Evolutionary conservation across 1,284 basidiomycete genomes (phyloP), one percentile per base, ranked within the genome.

Genomic region (Rhodotorula sp.): DNA sequence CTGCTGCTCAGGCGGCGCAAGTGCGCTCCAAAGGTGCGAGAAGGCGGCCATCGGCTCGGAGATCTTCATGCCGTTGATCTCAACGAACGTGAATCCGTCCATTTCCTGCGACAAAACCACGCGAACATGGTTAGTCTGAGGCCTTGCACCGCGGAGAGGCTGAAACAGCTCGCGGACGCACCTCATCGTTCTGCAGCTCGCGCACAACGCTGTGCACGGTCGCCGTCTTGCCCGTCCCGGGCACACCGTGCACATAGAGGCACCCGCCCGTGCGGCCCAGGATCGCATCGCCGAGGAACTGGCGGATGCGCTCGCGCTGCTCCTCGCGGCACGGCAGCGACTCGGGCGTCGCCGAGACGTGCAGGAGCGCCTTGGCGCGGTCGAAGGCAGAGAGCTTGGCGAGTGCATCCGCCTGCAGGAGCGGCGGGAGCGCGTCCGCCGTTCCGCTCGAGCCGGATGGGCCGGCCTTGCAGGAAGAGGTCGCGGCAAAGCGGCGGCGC

Each of bases 161-260:
- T n/a, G 56, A 37, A 29, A 36, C 21, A 4, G 32, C 36, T 5
- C 13, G 9, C 7, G 17, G 15, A 83, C 87, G 39, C 75, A 92
- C 92, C 72, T 88, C 89, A 66, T 88, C 85, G 79, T 88, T 86
- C 80, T 92, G 93, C 25, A 97, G 85, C 80, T 95, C 91, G 56
- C 91, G 87, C 53, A 97, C 87, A 25, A 96, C 90, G 1, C 91
- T 91, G 78, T 96, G 93, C 0, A 99, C 94, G 0, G 97, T 99
- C 0, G 97, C 97, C 5, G 97, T 99, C 84, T 99, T 99, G 5
- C 97, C 96, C 15, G 96, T 98, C 2, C 97, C 97, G 15, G 97
- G 97, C 2, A 98, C 94, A 32, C 96, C 97, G 10, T 95, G 96
- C 59, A 99, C 95, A 81, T 96, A 99, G 62, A 99, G 85, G 83